phyloP scores from a whole-genome alignment of 257 asterid genomes.

The Echium plantagineum region DNA sequence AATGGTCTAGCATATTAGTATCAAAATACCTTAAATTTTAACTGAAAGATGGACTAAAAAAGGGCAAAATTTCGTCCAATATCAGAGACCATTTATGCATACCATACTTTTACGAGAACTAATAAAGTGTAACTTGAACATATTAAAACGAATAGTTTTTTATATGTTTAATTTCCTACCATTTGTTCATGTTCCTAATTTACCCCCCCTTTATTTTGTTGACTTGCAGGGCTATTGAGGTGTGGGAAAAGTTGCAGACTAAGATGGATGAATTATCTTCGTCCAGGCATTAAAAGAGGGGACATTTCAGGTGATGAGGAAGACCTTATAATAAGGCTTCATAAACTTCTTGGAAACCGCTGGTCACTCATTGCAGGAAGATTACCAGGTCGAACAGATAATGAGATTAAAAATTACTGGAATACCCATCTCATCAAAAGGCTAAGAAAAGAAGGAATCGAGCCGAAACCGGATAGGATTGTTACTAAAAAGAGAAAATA shows the following conservation, averaged over 20 bases:
- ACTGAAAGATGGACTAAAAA: no score
- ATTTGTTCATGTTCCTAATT: background rate
- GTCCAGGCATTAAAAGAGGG: slow-evolving; percentile 68
- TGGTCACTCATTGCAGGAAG: slow-evolving; percentile 76
- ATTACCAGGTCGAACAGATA: slow-evolving; percentile 74
- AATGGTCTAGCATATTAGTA: no score
- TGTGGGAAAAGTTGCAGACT: slow-evolving; percentile 79
- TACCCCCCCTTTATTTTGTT: background rate
- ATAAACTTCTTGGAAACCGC: slow-evolving; percentile 55
- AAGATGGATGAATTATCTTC: slow-evolving; percentile 71
- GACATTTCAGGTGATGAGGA: slow-evolving; percentile 50
- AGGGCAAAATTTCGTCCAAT: no score
- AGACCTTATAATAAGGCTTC: slow-evolving; percentile 52
- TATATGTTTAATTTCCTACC: no score
- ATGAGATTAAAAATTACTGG: slow-evolving; percentile 72
- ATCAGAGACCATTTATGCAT: no score
- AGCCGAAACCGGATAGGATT: slow-evolving; percentile 12
- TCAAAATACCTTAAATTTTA: no score
- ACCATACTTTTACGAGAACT: no score
- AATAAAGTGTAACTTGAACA: no score
- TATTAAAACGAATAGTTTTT: no score
- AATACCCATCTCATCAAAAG: slow-evolving; percentile 50
- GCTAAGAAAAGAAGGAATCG: slow-evolving; percentile 16
- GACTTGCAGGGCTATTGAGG: slow-evolving; percentile 36
- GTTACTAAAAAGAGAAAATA: background rate